phyloP scores from a whole-genome alignment of 164 flowering plant genomes.

The Akebia trifoliata region DNA sequence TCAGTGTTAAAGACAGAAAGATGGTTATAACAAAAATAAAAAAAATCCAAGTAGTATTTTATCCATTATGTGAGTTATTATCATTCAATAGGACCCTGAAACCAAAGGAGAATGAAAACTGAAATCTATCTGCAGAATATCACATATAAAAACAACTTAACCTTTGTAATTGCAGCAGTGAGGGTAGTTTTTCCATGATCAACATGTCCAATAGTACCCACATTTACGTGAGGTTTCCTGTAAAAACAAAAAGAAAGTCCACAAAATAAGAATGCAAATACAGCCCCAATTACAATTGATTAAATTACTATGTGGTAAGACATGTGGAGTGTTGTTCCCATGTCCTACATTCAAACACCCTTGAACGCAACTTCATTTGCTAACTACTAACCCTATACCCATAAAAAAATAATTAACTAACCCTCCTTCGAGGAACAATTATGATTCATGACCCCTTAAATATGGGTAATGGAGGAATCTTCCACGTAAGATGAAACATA shows the following conservation, averaged over 20 bases:
- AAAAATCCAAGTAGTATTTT: neutral
- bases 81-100: too few species aligned
- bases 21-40: neutral
- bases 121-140: neutral
- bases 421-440: too few species aligned
- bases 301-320: too few species aligned
- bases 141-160: slow-evolving; percentile 14
- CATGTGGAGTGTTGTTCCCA: too few species aligned
- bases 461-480: too few species aligned
- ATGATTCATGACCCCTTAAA: too few species aligned
- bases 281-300: neutral
- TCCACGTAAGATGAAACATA: too few species aligned
- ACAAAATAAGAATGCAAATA: neutral
- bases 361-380: too few species aligned
- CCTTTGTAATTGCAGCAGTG: slow-evolving; percentile 97
- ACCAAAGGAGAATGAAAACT: neutral
- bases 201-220: slow-evolving; percentile 97
- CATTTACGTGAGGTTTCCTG: slow-evolving; percentile 96
- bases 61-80: too few species aligned
- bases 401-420: too few species aligned
- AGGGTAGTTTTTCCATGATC: slow-evolving; percentile 98
- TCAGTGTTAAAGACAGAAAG: neutral
- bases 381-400: too few species aligned
- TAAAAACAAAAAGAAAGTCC: slow-evolving; percentile 1
- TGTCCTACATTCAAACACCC: too few species aligned